phyloP scores from a whole-genome alignment of 306 rosid species.

The Cucumis hystrix region DNA sequence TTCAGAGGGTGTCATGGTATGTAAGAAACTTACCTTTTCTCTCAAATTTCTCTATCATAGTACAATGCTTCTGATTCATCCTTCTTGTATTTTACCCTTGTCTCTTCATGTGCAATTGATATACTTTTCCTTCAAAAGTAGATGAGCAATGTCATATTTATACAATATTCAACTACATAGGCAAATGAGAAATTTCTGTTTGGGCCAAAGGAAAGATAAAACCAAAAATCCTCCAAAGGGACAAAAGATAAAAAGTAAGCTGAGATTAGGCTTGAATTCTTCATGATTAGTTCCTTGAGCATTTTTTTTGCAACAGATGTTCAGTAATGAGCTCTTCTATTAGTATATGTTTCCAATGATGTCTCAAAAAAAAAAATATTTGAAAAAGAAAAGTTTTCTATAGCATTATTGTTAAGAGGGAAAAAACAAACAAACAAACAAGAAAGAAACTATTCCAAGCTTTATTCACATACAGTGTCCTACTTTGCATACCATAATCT shows the following conservation, averaged over 20 bases:
- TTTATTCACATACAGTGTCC: neutral
- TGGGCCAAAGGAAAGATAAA: neutral
- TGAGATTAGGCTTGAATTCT: neutral
- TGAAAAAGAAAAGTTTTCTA: neutral
- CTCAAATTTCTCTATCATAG: neutral
- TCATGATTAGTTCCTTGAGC: neutral
- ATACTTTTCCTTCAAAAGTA: neutral
- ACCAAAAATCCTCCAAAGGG: neutral
- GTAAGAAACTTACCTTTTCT: neutral
- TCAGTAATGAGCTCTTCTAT: neutral
- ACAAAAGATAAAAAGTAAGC: neutral
- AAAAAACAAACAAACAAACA: too few relatives aligned
- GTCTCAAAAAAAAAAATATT: neutral
- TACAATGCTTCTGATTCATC: neutral
- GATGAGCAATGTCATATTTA: neutral
- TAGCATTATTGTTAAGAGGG: neutral
- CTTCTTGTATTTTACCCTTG: neutral
- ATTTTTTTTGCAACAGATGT: neutral
- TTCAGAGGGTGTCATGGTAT: neutral
- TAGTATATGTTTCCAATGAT: neutral
- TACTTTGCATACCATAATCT: neutral
- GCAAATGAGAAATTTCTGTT: neutral
- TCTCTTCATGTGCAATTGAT: neutral
- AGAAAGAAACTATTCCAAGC: neutral
- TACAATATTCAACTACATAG: neutral